These are phyloP conservation scores for Taphrina flavorubra DNA, from an alignment of 1,139 yeast species.

Conservation along the genomic window DNA sequence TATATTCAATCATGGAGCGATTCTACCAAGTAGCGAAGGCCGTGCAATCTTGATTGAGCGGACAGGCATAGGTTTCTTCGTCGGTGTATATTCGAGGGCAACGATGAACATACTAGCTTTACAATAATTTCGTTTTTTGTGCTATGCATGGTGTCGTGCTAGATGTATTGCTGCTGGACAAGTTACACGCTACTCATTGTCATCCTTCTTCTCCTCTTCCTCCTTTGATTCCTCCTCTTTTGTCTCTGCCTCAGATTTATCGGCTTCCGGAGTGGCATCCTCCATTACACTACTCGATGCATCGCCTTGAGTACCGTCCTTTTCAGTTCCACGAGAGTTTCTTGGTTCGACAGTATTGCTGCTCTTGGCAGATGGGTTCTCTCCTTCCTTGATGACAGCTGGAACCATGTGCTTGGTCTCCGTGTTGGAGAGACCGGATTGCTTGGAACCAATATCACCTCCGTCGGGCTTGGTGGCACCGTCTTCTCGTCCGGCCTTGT, in stretches of 20 bases:
- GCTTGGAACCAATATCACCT: slow-evolving; percentile 40
- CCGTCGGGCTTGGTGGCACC: slow-evolving; percentile 15
- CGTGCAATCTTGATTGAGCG: not conserved
- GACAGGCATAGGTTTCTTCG: not conserved
- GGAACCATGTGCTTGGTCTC: slow-evolving; percentile 38
- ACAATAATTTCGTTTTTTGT: not conserved
- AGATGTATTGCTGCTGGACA: not conserved
- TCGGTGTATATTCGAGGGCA: not conserved
- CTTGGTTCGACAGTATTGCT: slow-evolving; percentile 31
- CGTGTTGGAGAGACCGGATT: slow-evolving; percentile 33
- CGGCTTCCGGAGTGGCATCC: slow-evolving; percentile 19
- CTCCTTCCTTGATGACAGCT: slow-evolving; percentile 32
- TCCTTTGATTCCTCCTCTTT: slow-evolving; percentile 14
- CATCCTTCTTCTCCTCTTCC: slow-evolving; percentile 3
- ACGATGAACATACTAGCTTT: slow-evolving; percentile 9
- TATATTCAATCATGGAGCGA: not conserved
- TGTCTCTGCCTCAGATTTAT: slow-evolving; percentile 10
- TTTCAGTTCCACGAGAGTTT: slow-evolving; percentile 31
- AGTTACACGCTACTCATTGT: slow-evolving; percentile 1
- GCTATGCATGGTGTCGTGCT: slow-evolving; percentile 10
- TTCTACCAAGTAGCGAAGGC: slow-evolving; percentile 9
- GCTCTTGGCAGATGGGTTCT: slow-evolving; percentile 34
- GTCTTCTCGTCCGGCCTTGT: slow-evolving; percentile 28
- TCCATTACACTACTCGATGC: slow-evolving; percentile 4
- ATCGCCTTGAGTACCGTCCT: slow-evolving; percentile 23